phyloP scores from a whole-genome alignment of 768 basidiomycete species.

The Suillus luteus region DNA sequence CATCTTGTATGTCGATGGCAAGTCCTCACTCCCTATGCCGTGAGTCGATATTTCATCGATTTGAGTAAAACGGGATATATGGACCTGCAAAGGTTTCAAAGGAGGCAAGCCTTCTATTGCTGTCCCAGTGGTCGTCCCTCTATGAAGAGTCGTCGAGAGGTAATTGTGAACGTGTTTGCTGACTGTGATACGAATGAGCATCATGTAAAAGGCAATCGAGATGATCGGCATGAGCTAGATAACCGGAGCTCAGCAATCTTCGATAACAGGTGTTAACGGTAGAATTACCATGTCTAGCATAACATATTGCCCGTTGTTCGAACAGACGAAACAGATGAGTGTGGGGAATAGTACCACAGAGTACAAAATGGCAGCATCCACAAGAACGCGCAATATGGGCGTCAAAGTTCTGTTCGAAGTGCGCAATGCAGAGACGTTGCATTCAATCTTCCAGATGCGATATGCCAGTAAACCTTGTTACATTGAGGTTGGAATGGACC shows the following conservation, averaged over 20 bases:
- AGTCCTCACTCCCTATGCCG: background rate
- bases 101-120: background rate
- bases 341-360: conserved; percentile 13
- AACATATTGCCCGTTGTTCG: conserved; percentile 13
- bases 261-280: background rate
- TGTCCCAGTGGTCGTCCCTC: background rate
- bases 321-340: conserved; percentile 12
- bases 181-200: conserved; percentile 6
- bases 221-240: conserved; percentile 14
- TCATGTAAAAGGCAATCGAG: conserved; percentile 17
- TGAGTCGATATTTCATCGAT: background rate
- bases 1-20: background rate
- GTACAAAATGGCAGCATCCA: conserved; percentile 15
- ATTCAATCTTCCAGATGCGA: conserved; percentile 15
- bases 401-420: background rate
- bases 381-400: conserved; percentile 11
- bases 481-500: background rate
- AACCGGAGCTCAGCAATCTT: background rate
- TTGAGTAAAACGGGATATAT: conserved; percentile 7
- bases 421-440: conserved; percentile 1
- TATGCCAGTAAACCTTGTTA: conserved; percentile 13
- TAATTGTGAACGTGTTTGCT: background rate
- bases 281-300: conserved; percentile 1
- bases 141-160: background rate
- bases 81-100: conserved; percentile 8